phyloP scores from a whole-genome alignment of 192 early-diverging fungal genomes.

The Entomortierella beljakovae region DNA sequence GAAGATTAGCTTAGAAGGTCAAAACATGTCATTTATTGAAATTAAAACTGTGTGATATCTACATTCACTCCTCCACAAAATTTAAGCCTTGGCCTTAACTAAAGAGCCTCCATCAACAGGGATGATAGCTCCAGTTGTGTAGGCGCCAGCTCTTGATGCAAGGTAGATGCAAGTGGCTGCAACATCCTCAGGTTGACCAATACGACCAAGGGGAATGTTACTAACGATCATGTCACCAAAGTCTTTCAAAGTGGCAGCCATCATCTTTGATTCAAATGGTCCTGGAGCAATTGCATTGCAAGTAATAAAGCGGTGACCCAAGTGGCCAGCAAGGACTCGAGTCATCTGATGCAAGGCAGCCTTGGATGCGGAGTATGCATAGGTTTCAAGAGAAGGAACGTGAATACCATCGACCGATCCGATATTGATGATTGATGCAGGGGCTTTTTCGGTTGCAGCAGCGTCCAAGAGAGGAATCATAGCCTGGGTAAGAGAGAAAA shows the following conservation, averaged over 20 bases:
- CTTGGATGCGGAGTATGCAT: slow-evolving; percentile 85
- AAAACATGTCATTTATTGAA: no score
- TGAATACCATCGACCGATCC: slow-evolving; percentile 78
- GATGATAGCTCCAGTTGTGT: slow-evolving; percentile 87
- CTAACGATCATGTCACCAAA: slow-evolving; percentile 66
- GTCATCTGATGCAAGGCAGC: slow-evolving; percentile 86
- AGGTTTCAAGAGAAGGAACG: slow-evolving; percentile 63
- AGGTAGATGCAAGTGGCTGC: slow-evolving; percentile 88
- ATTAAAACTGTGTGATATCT: background rate
- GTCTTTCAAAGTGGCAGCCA: slow-evolving; percentile 71
- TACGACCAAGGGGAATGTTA: slow-evolving; percentile 75
- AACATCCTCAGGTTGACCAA: slow-evolving; percentile 88
- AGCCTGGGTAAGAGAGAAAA: slow-evolving; percentile 84
- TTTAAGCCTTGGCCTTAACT: slow-evolving; percentile 59
- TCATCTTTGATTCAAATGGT: slow-evolving; percentile 84
- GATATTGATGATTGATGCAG: slow-evolving; percentile 91
- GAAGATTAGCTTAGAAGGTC: no score
- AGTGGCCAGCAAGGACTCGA: slow-evolving; percentile 70
- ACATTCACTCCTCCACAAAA: no score
- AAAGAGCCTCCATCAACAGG: slow-evolving; percentile 84
- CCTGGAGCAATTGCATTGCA: slow-evolving; percentile 82
- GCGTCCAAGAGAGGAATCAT: slow-evolving; percentile 79
- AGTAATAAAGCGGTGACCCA: slow-evolving; percentile 70
- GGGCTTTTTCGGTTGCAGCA: slow-evolving; percentile 65
- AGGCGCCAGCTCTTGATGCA: slow-evolving; percentile 77